Base-by-base conservation (phyloP, 306 rosid genomes). In the Begonia peltatifolia region DNA sequence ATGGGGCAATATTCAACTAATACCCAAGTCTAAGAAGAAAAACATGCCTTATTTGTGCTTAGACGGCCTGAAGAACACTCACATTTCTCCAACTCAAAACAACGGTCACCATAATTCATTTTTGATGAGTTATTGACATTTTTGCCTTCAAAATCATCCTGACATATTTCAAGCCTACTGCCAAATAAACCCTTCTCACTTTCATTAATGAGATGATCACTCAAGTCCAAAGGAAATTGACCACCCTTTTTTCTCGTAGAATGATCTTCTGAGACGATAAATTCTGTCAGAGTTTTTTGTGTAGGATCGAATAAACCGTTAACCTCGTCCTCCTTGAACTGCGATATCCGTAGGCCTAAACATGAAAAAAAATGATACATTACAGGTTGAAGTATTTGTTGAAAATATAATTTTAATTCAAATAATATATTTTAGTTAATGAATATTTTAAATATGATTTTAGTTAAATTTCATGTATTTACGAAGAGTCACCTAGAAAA, bases 301-400 rank as follows among this genome's bases (percentile, higher is more conserved):
- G 75, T 70, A 14, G 85, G 87, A 72, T 85, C 94, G 53, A 68
- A 60, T 44, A 66, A 55, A 63, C 65, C 65, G 62, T 66, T 73
- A 54, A 20, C 61, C 67, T 62, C 69, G 38, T 76, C 83, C 67
- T 71, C 82, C 65, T 67, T 71, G 53, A 90, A 78, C 20, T 85
- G 94, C 30, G 97, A 85, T 63, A 85, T 61, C 42, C 94, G 82
- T 61, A 90, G 70, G 43, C 97, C 97, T 90, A 74, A n/a, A 63
- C 10, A 54, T 63, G 71, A 58, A 30, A 42, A 57, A 23, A 44
- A 47, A 41, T 47, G 38, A 38, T 63, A 60, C 54, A 41, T 13
- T 46, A 55, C 14, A 48, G 38, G 67, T 25, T 53, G 59, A 20
- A 2, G 23, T 20, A 20, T 20, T 20, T 17, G 18, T 17, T 17